These are phyloP conservation scores for Phytophthora aleatoria DNA, from an alignment of 352 stramenopile genomes.

Conservation along the genomic window DNA sequence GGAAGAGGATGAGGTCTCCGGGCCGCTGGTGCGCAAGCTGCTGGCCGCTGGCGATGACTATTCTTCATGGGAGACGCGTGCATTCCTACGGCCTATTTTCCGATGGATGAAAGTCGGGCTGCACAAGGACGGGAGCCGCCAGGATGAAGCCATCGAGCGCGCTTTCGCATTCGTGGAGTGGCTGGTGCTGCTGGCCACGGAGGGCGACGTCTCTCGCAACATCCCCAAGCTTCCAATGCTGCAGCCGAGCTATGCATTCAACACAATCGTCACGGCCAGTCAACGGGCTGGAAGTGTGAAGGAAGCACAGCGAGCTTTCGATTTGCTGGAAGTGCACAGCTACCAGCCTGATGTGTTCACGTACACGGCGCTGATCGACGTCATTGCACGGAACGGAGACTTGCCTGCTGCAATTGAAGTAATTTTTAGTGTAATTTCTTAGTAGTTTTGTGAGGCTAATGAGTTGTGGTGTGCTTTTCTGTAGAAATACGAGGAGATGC, in stretches of 20 bases:
- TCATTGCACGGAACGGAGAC: slow-evolving; percentile 57
- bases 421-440: neutral
- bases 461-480: neutral
- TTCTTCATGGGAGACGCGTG: slow-evolving; percentile 58
- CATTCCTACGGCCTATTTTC: slow-evolving; percentile 73
- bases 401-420: slow-evolving; percentile 56
- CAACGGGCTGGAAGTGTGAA: slow-evolving; percentile 61
- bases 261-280: slow-evolving; percentile 79
- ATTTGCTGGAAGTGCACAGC: slow-evolving; percentile 47
- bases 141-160: slow-evolving; percentile 55
- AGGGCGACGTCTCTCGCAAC: slow-evolving; percentile 49
- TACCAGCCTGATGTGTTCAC: slow-evolving; percentile 82
- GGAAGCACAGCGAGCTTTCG: slow-evolving; percentile 69
- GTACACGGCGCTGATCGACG: slow-evolving; percentile 83
- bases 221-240: slow-evolving; percentile 47
- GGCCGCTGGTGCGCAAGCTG: slow-evolving; percentile 33
- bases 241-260: slow-evolving; percentile 76
- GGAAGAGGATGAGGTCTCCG: slow-evolving; percentile 40
- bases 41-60: slow-evolving; percentile 17
- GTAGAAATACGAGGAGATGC: slow-evolving; percentile 72
- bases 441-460: slow-evolving; percentile 2
- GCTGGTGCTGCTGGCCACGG: slow-evolving; percentile 55
- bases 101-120: slow-evolving; percentile 71
- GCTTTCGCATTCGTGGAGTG: slow-evolving; percentile 77
- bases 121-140: slow-evolving; percentile 64